phyloP scores from a whole-genome alignment of 2,329 filamentous ascomycete genomes.

The Colletotrichum higginsianum region DNA sequence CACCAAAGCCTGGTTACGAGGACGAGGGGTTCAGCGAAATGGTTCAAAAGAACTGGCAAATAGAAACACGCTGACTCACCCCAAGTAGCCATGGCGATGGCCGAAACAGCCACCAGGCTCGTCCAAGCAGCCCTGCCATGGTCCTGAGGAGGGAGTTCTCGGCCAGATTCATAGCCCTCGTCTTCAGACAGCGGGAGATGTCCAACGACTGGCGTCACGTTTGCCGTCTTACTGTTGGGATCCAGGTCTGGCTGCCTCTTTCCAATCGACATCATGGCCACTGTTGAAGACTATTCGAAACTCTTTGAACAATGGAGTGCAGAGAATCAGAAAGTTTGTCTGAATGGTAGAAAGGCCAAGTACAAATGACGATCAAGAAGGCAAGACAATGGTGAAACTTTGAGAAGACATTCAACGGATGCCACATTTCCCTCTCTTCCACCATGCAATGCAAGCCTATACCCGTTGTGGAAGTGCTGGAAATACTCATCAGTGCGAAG shows the following conservation, averaged over 20 bases:
- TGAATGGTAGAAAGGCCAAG: too few species aligned
- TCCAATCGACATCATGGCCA: background rate
- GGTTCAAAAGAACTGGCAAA: background rate
- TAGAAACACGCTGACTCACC: background rate
- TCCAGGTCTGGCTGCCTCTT: background rate
- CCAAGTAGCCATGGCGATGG: constrained; percentile 31
- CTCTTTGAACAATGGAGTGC: background rate
- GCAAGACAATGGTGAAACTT: too few species aligned
- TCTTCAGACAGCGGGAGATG: background rate
- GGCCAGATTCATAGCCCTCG: background rate
- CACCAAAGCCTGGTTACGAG: background rate
- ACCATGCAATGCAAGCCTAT: too few species aligned
- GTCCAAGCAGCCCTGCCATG: constrained; percentile 14
- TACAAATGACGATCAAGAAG: too few species aligned
- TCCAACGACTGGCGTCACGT: background rate
- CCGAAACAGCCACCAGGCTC: constrained; percentile 16
- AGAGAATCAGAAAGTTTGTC: too few species aligned
- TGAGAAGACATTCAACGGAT: too few species aligned
- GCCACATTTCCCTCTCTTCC: too few species aligned
- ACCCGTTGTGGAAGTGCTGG: background rate
- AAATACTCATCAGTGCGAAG: background rate
- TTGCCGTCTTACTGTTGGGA: background rate
- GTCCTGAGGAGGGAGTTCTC: constrained; percentile 5
- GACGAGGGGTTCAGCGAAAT: background rate
- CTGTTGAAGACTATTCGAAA: background rate